Evolutionary conservation across 176 grass and related monocot species (phyloP), one percentile per base, ranked within the genome.

Genomic region (Musa schizocarpa): DNA sequence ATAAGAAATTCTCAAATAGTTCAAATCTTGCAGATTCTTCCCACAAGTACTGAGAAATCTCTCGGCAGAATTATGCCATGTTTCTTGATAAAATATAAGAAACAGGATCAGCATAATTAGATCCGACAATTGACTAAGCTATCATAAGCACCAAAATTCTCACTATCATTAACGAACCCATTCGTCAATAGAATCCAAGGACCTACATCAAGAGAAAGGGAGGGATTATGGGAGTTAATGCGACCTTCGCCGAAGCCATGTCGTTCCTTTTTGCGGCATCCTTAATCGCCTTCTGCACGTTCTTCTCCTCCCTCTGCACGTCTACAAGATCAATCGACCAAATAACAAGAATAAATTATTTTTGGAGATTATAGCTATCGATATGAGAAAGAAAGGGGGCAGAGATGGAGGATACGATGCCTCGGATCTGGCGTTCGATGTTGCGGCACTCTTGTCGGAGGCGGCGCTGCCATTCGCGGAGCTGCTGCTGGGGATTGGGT

Each of bases 351-450:
- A 19, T 16, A 43, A 34, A 25, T 12, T 29, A 27, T 49, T 49
- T 61, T 3, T 9, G 1, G 11, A 1, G 9, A 61, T 13, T 16
- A 4, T 21, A 74, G n/a, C 3, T 17, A 16, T 22, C 43, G 50
- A 69, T 11, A 56, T 53, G 23, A 9, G 48, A 1, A 27, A 54
- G 19, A 0, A 72, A 10, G 54, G 50, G 53, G 23, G 23, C 14
- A 14, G 8, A 3, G 9, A 25, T 9, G 17, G 25, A 70, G 48
- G 43, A 50, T 1, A 3, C 48, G 1, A 6, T n/a, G 84, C 93
- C 93, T 86, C 87, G 85, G 77, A 96, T 96, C 93, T 96, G 89
- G 81, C 93, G 89, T 21, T 96, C 93, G 77, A 92, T 73, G 71
- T 78, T 85, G 69, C 87, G 93, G 74, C 89, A 73, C 85, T 96